Conservation (phyloP, 352 stramenopile species). For the Pythium aphanidermatum region DNA sequence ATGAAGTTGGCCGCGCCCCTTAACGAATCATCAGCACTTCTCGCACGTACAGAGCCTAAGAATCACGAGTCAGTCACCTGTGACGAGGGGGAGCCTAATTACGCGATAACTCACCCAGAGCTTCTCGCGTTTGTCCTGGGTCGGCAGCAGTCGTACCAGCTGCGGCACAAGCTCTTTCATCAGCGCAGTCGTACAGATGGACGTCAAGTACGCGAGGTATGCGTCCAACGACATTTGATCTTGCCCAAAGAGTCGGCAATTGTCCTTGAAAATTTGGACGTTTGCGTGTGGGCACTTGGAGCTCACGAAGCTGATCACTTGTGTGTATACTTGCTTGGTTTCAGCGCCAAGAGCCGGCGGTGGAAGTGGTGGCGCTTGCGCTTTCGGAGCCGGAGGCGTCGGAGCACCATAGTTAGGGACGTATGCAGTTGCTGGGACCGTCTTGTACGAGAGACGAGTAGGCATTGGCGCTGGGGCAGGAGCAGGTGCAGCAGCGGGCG, state of each 20-base stretch:
- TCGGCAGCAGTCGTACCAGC: conserved; percentile 75
- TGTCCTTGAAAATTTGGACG: conserved; percentile 82
- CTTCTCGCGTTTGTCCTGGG: conserved; percentile 75
- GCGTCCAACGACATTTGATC: conserved; percentile 81
- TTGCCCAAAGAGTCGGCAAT: conserved; percentile 82
- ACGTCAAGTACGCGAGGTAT: conserved; percentile 77
- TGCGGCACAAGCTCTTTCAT: conserved; percentile 78
- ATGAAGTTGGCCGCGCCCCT: too few species aligned
- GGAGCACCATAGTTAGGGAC: conserved; percentile 13
- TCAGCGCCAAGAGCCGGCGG: conserved; percentile 45
- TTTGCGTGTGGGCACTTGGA: conserved; percentile 78
- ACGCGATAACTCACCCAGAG: conserved; percentile 61
- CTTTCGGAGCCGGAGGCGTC: conserved; percentile 25
- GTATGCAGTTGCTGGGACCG: conserved; percentile 25
- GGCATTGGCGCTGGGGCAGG: background rate
- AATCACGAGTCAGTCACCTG: conserved; percentile 1
- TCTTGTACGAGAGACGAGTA: conserved; percentile 13
- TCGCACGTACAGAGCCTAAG: conserved; percentile 37
- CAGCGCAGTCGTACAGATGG: conserved; percentile 64
- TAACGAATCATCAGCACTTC: conserved; percentile 41
- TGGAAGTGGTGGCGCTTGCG: conserved; percentile 44
- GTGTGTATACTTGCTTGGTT: conserved; percentile 78
- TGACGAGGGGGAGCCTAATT: too few species aligned
- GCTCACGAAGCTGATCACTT: conserved; percentile 76
- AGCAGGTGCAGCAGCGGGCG: conserved; percentile 8